These are phyloP conservation scores for Rhizoclosmatium sp. DNA, from an alignment of 192 early-diverging fungal species.

Conservation along the genomic window DNA sequence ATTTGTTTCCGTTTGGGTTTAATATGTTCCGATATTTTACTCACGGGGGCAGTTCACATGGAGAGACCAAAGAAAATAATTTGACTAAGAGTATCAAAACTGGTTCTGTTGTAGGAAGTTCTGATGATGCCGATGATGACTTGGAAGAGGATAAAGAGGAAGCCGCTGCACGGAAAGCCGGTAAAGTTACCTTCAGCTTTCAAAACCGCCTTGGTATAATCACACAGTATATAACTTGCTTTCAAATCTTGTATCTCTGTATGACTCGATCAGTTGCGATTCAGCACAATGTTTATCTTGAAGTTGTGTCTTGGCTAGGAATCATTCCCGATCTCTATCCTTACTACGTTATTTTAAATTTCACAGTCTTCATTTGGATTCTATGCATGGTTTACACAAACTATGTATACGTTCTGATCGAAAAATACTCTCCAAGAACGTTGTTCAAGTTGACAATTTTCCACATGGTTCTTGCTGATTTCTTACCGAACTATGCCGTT, in stretches of 20 bases:
- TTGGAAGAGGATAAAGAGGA: neutral
- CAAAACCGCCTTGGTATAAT: constrained; percentile 13
- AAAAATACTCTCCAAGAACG: neutral
- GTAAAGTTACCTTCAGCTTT: neutral
- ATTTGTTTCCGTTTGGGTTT: neutral
- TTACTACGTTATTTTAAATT: constrained; percentile 6
- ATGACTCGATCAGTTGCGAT: constrained; percentile 10
- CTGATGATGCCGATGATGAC: no score
- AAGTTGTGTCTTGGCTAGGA: neutral
- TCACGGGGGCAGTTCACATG: no score
- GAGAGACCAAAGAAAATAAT: no score
- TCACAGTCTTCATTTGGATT: constrained; percentile 11
- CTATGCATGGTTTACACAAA: constrained; percentile 2
- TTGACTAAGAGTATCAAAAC: neutral
- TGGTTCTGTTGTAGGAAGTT: neutral
- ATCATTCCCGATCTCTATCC: neutral
- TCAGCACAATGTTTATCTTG: constrained; percentile 2
- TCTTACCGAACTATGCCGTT: constrained; percentile 11
- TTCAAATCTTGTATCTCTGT: constrained; percentile 12
- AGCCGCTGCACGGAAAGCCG: no score
- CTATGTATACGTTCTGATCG: neutral
- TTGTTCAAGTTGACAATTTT: neutral
- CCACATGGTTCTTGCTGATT: constrained; percentile 1
- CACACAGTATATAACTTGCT: constrained; percentile 5
- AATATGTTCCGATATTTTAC: neutral